Evolutionary conservation across 129 eudicot species (phyloP).

Genomic region (Chrysanthemum seticuspe): DNA sequence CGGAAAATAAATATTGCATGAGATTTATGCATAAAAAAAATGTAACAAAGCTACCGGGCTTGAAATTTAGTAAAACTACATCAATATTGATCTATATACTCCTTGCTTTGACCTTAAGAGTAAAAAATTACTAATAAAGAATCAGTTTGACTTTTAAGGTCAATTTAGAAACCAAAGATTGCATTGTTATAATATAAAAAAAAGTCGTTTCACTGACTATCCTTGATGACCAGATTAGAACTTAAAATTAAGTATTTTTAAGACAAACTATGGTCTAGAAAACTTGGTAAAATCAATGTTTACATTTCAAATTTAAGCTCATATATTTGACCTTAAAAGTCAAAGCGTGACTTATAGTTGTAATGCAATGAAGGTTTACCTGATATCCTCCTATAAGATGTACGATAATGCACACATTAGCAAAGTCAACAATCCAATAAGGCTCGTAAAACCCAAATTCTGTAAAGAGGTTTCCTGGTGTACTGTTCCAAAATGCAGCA

Average conservation of each 20-base stretch:
- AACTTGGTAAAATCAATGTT: neutral
- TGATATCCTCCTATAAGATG: constrained; percentile 89
- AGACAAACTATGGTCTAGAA: neutral
- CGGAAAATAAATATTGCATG: neutral
- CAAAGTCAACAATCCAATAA: constrained; percentile 69
- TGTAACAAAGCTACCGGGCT: neutral
- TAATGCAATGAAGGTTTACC: constrained; percentile 36
- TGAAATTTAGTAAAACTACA: neutral
- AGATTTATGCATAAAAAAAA: neutral
- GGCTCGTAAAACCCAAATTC: constrained; percentile 91
- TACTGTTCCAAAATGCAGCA: constrained; percentile 74
- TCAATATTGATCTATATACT: neutral
- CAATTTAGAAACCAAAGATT: neutral
- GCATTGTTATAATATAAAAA: neutral
- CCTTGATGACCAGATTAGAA: neutral
- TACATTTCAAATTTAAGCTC: neutral
- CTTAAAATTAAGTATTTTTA: too few relatives aligned
- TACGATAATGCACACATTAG: constrained; percentile 60
- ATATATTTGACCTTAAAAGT: constrained; percentile 10
- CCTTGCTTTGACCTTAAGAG: neutral
- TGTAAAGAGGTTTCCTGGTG: constrained; percentile 78
- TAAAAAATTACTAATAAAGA: neutral
- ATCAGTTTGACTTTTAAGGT: neutral
- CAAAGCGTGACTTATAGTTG: constrained; percentile 5
- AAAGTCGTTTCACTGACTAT: too few relatives aligned